These are phyloP conservation scores for Exserohilum turcica DNA, from an alignment of 2,329 filamentous ascomycete genomes.

Conservation along the genomic window DNA sequence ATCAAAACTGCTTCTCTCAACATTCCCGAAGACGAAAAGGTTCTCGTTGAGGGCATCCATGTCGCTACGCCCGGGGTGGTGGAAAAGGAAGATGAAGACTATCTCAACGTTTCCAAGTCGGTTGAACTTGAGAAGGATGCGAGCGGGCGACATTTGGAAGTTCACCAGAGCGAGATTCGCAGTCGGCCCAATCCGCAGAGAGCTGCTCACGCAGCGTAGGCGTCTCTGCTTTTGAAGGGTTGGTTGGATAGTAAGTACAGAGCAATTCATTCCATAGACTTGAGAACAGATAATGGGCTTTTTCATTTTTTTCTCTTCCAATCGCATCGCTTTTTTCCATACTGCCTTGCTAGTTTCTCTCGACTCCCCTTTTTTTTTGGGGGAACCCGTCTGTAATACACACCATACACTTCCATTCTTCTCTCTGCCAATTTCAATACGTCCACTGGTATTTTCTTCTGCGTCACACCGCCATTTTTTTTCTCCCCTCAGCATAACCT, in stretches of 20 bases:
- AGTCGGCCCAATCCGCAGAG: constrained; percentile 25
- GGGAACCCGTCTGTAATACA: too few relatives aligned
- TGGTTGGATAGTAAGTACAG: neutral
- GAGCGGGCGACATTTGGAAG: constrained; percentile 33
- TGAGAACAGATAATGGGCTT: neutral
- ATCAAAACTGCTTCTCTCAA: constrained; percentile 19
- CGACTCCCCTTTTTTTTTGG: too few relatives aligned
- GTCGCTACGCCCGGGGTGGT: constrained; percentile 37
- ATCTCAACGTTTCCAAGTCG: constrained; percentile 17
- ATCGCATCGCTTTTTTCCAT: too few relatives aligned
- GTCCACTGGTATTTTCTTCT: too few relatives aligned
- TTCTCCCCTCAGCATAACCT: too few relatives aligned
- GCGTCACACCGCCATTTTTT: too few relatives aligned
- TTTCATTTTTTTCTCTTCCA: too few relatives aligned
- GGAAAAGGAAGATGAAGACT: constrained; percentile 27
- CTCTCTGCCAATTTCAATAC: too few relatives aligned
- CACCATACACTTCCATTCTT: too few relatives aligned
- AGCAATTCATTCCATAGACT: neutral
- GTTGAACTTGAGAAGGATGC: constrained; percentile 30
- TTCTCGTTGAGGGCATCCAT: constrained; percentile 42
- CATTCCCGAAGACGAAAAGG: constrained; percentile 34
- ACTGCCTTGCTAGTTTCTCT: neutral
- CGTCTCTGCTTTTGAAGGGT: neutral
- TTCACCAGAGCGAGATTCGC: constrained; percentile 34
- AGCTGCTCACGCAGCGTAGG: constrained; percentile 10